phyloP scores from a whole-genome alignment of 73 alveolate species.

The Paramecium tetraurelia region DNA sequence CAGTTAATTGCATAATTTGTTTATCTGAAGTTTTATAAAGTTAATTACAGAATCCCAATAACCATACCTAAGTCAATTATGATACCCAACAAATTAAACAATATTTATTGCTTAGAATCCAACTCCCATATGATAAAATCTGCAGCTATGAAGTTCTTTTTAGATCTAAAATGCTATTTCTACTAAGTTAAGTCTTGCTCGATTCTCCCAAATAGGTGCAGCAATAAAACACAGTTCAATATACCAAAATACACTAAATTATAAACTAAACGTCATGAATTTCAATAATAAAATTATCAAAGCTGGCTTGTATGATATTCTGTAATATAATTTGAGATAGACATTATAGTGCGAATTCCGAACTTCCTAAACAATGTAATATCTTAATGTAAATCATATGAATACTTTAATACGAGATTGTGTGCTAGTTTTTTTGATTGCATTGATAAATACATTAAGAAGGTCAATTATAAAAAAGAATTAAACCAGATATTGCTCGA shows the following conservation, averaged over 20 bases:
- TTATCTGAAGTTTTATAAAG: neutral
- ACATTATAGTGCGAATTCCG: neutral
- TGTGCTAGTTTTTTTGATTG: neutral
- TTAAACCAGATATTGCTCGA: neutral
- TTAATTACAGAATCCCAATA: neutral
- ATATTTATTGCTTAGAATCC: neutral
- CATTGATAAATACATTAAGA: neutral
- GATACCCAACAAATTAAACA: neutral
- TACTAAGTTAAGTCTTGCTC: neutral
- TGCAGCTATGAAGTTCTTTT: neutral
- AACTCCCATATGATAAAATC: neutral
- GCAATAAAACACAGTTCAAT: neutral
- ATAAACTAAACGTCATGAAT: neutral
- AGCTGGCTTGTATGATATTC: neutral
- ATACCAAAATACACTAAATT: neutral
- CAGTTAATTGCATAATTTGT: constrained; percentile 8
- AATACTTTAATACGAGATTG: neutral
- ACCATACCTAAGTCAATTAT: neutral
- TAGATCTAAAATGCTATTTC: neutral
- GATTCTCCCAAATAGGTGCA: neutral
- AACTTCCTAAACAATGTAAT: neutral
- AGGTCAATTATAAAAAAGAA: constrained; percentile 25
- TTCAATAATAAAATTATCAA: neutral
- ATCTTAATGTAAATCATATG: neutral
- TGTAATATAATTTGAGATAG: neutral